These are phyloP conservation scores for Cystofilobasidium capitatum DNA, from an alignment of 768 basidiomycete species.

Conservation along the genomic window DNA sequence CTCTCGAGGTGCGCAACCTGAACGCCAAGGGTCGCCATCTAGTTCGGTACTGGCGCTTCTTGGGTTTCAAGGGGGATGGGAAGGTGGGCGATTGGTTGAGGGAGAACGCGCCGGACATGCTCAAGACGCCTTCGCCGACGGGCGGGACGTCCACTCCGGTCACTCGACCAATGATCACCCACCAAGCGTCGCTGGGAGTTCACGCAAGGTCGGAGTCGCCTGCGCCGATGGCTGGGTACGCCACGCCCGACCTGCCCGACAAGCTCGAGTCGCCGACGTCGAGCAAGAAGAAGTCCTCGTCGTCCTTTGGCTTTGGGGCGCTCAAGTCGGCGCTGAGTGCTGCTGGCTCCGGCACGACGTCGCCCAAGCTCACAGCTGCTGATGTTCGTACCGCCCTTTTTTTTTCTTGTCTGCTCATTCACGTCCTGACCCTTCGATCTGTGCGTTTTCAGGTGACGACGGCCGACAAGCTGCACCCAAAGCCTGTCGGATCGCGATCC, in stretches of 20 bases:
- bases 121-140: background rate
- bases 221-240: background rate
- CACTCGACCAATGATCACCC: background rate
- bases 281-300: constrained; percentile 13
- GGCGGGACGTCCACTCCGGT: background rate
- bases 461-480: constrained; percentile 13
- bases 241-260: background rate
- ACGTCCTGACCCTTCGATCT: background rate
- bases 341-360: background rate
- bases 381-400: background rate
- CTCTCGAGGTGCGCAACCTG: constrained; percentile 23
- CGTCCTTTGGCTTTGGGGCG: constrained; percentile 4
- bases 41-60: constrained; percentile 29
- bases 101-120: constrained; percentile 20
- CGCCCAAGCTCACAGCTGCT: background rate
- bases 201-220: constrained; percentile 16
- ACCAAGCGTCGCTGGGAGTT: constrained; percentile 23
- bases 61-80: constrained; percentile 26
- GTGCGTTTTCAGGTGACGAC: constrained; percentile 12
- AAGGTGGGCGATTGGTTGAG: constrained; percentile 1
- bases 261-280: background rate
- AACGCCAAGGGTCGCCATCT: constrained; percentile 7
- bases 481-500: background rate
- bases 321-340: constrained; percentile 6
- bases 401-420: background rate